Conservation (phyloP, 331 rosid species). For the Spiraea crenata region DNA sequence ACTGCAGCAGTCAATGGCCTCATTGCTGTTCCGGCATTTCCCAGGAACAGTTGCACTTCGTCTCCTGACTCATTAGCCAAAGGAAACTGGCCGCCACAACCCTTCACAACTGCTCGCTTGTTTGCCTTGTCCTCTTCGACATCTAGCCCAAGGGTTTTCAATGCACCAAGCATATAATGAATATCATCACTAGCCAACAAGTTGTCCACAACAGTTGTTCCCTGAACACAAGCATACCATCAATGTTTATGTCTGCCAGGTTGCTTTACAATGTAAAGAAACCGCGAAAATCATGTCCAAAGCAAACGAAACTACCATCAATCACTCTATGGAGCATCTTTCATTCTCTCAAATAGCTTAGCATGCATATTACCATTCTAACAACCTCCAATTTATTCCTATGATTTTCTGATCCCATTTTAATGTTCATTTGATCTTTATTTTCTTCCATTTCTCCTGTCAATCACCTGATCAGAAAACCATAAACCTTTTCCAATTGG, state of each 20-base stretch:
- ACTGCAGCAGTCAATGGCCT: conserved; percentile 98
- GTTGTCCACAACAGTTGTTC: conserved; percentile 95
- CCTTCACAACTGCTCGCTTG: conserved; percentile 81
- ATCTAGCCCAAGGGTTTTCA: conserved; percentile 69
- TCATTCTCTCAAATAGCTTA: neutral
- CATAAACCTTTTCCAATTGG: neutral
- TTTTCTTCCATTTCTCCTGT: neutral
- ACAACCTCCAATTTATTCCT: neutral
- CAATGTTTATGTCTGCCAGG: neutral
- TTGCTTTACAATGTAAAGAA: neutral
- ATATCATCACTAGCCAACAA: conserved; percentile 86
- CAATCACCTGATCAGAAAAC: neutral
- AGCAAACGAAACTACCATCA: neutral
- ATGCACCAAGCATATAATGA: conserved; percentile 94
- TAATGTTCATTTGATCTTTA: neutral
- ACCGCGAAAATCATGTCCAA: neutral
- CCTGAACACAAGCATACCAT: conserved; percentile 47
- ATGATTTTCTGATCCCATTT: neutral
- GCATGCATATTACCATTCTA: neutral
- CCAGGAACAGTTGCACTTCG: conserved; percentile 87
- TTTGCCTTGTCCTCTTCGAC: conserved; percentile 75
- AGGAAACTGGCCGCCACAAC: conserved; percentile 90
- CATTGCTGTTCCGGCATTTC: conserved; percentile 99
- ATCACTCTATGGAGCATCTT: neutral
- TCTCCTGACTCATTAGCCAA: conserved; percentile 50